phyloP scores from a whole-genome alignment of 2,329 filamentous ascomycete genomes.

The Fusarium stilboides region DNA sequence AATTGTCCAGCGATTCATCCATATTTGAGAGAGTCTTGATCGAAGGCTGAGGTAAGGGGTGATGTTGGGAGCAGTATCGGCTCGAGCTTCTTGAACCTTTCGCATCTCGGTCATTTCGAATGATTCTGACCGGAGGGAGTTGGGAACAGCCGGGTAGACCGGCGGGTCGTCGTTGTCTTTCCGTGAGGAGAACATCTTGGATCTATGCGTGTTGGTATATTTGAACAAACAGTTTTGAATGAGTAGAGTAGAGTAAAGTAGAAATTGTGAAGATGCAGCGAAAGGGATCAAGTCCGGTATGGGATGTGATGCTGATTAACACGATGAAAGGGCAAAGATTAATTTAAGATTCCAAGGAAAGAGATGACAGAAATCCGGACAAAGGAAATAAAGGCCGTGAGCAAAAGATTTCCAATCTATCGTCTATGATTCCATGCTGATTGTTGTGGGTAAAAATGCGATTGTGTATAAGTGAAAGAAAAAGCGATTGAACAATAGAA shows the following conservation, averaged over 20 bases:
- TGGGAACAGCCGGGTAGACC: constrained; percentile 57
- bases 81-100: constrained; percentile 52
- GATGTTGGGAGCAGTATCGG: constrained; percentile 76
- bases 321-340: constrained; percentile 33
- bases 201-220: constrained; percentile 51
- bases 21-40: constrained; percentile 92
- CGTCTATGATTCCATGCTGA: constrained; percentile 49
- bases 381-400: constrained; percentile 42
- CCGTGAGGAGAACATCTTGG: constrained; percentile 57
- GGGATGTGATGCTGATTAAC: constrained; percentile 26
- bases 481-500: constrained; percentile 37
- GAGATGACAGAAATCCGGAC: constrained; percentile 37
- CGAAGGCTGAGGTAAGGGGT: constrained; percentile 94
- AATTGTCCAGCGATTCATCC: constrained; percentile 98
- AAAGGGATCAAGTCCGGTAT: constrained; percentile 15
- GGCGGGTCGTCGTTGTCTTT: constrained; percentile 51
- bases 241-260: constrained; percentile 9
- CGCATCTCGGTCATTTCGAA: constrained; percentile 55
- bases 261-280: constrained; percentile 19
- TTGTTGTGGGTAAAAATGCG: constrained; percentile 32
- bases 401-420: constrained; percentile 39
- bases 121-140: constrained; percentile 57
- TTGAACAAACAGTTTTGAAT: constrained; percentile 31
- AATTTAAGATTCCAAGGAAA: constrained; percentile 27
- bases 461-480: constrained; percentile 32